Evolutionary conservation across 371 early-diverging fungal genomes (phyloP), one percentile per base, ranked within the genome.

Genomic region (Fennellomyces sp.): DNA sequence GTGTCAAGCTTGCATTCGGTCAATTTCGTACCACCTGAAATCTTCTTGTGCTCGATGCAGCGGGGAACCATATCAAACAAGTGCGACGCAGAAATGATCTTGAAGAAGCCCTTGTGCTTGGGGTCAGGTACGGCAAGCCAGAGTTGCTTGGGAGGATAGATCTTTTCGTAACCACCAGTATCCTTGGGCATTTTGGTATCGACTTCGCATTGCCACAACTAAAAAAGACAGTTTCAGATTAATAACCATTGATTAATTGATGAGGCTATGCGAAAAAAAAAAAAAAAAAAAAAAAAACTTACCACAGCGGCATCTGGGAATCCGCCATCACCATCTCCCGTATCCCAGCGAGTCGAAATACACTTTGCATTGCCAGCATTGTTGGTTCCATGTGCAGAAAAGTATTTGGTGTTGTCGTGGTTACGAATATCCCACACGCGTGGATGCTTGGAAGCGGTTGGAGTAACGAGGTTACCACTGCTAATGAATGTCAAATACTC

Each of bases 171-270:
- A 26, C 67, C 71, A 23, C 67, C 71, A 15, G 55, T 55, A 54
- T 52, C 48, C 27, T 52, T 49, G 6, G 38, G 45, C 17, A 36
- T 38, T 7, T 30, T 41, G 39, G 55, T 59, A 38, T 72, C 69
- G 13, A 69, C 61, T 54, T 73, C 73, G 42, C 73, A 73, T 64
- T 73, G 69, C 73, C 73, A 73, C 52, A 73, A 50, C 66, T 68
- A 63, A 21, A 17, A 50, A 21, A n/a, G n/a, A 41, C 19, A 23
- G 57, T 19, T 45, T 45, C 29, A 29, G 10, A 52, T 38, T 29
- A 21, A 26, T 51, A 28, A 23, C 49, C n/a, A n/a, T n/a, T n/a
- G n/a, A n/a, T n/a, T n/a, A n/a, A n/a, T n/a, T n/a, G n/a, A n/a
- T n/a, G n/a, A n/a, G n/a, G n/a, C n/a, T n/a, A n/a, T n/a, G n/a